Percentiles rank a stretch among this genome's conserved stretches.
Conservation (phyloP, 139 green algal species). For the Coelastrella sp. region DNA sequence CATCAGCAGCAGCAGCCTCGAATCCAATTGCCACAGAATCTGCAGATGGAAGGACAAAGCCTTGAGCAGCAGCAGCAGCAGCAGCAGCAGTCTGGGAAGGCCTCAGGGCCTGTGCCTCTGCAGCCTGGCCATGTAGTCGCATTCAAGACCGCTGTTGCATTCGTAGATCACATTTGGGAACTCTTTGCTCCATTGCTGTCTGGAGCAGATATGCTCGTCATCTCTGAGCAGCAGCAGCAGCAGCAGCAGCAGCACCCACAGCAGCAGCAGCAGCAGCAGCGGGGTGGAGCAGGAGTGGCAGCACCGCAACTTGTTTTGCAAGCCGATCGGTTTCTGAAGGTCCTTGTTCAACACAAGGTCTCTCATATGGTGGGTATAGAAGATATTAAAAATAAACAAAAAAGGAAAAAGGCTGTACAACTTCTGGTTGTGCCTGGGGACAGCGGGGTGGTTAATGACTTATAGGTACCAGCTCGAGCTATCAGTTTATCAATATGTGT, state of each 20-base stretch:
- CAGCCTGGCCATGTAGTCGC: constrained; percentile 49
- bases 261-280: background rate
- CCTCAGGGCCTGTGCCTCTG: constrained; percentile 25
- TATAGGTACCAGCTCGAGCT: too few relatives aligned
- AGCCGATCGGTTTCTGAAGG: constrained; percentile 38
- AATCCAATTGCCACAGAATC: too few relatives aligned
- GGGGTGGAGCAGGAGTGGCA: background rate
- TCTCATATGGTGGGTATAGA: constrained; percentile 79
- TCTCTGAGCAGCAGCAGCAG: constrained; percentile 27
- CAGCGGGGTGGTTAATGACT: too few relatives aligned
- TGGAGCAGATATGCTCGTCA: constrained; percentile 43
- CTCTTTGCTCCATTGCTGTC: constrained; percentile 70
- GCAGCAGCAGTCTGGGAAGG: background rate
- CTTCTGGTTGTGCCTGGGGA: too few relatives aligned
- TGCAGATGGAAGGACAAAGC: background rate
- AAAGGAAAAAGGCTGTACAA: too few relatives aligned
- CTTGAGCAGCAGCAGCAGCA: background rate
- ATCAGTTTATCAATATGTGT: too few relatives aligned
- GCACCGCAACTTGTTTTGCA: background rate
- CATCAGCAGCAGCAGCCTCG: background rate
- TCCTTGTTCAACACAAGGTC: constrained; percentile 53
- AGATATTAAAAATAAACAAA: too few relatives aligned
- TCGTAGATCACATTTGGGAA: constrained; percentile 78
- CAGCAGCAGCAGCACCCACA: background rate
- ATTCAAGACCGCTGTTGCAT: constrained; percentile 63